Base-by-base conservation (phyloP, 306 rosid genomes). In the Alnus rubra region DNA sequence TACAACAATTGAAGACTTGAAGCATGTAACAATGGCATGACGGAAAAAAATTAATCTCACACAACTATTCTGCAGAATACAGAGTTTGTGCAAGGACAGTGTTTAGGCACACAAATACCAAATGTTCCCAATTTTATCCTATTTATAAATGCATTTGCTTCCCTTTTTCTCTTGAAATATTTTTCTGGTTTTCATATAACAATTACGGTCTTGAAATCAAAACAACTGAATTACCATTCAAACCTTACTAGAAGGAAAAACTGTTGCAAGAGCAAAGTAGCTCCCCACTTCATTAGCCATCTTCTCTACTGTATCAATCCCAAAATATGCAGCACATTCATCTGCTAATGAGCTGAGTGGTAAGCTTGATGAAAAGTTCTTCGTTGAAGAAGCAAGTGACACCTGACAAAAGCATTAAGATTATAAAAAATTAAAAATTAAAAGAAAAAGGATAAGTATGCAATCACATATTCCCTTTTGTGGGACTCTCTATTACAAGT, bases 241-340 rank as follows among this genome's bases (percentile, higher is more conserved):
- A 75, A 94, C 98, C 98, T 94, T 92, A 45, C 74, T 82, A 53
- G 93, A 91, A 63, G 94, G 87, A 71, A 82, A 91, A 50, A 92
- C 84, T 2, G 86, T 86, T 23, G 97, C 97, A 80, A 94, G 88
- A 68, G 88, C 89, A 81, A 94, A 94, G 82, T 84, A 91, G 73
- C 82, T 88, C 75, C 97, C 98, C 0, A 83, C 86, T 63, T 78
- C 89, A 65, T 81, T 45, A 62, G 51, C 70, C 7, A 71, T 35
- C 7, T 23, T 74, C 23, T 83, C 73, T 54, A 70, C 59, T 51
- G 18, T 33, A 74, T 86, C 88, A 77, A 84, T 44, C 55, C 90
- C 90, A 13, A 87, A 75, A 77, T 76, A 82, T 73, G 83, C 78
- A 2, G 76, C 88, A 73, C 86, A 90, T 79, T 88, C 92, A 78